Conservation (phyloP, 352 stramenopile genomes). For the Pythium catenulatum region DNA sequence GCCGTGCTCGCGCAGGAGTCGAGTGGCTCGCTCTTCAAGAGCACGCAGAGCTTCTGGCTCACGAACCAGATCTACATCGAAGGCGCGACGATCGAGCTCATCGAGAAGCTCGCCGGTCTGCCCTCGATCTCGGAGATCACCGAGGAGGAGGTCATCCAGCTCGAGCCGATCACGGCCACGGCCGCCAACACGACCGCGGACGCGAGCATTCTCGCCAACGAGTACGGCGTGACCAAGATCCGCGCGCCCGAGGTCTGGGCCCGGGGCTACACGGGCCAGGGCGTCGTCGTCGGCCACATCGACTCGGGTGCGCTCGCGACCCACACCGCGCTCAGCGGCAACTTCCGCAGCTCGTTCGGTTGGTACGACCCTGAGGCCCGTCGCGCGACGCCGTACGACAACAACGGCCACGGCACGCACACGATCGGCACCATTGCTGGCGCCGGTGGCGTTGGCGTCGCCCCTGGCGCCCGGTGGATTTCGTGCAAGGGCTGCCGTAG, state of each 20-base stretch:
- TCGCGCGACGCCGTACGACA: slow-evolving; percentile 32
- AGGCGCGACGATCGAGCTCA: no score
- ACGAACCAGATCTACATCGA: slow-evolving; percentile 49
- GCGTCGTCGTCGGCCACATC: slow-evolving; percentile 50
- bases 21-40: background rate
- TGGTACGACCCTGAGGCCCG: slow-evolving; percentile 47
- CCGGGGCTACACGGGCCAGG: slow-evolving; percentile 30
- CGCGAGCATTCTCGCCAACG: background rate
- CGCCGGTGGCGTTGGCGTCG: background rate
- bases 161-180: no score
- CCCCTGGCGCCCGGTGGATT: background rate
- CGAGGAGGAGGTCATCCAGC: no score
- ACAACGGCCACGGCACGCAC: slow-evolving; percentile 41
- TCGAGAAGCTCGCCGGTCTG: no score
- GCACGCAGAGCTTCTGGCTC: slow-evolving; percentile 33
- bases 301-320: slow-evolving; percentile 54
- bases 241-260: slow-evolving; percentile 39
- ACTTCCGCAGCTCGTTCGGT: slow-evolving; percentile 4
- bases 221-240: slow-evolving; percentile 41
- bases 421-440: background rate
- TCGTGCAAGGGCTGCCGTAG: background rate
- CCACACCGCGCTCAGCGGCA: slow-evolving; percentile 14
- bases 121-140: no score
- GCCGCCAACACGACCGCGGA: no score
- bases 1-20: slow-evolving; percentile 6